Conservation (phyloP, 192 early-diverging fungal species). For the Backusella westeae region DNA sequence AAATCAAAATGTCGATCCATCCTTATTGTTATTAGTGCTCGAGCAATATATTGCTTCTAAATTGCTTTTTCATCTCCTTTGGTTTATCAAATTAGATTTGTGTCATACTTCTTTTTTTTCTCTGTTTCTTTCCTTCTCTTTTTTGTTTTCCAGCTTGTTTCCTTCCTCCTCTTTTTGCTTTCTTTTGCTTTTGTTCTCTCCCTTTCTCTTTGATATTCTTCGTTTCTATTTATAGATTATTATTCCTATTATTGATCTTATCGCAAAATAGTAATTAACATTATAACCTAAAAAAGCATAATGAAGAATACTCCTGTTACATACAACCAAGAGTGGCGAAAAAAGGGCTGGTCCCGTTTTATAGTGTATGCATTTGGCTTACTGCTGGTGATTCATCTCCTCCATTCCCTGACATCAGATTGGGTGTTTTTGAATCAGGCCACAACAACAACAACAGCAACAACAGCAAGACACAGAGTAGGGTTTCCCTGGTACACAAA, state of each 20-base stretch:
- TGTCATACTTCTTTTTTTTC: conserved; percentile 47
- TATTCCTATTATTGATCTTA: not conserved
- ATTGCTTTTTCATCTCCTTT: not conserved
- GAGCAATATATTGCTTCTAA: not conserved
- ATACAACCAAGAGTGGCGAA: not conserved
- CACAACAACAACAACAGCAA: not conserved
- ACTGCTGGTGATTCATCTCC: not conserved
- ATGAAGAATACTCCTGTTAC: not conserved
- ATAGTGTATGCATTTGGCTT: conserved; percentile 11
- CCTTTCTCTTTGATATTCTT: not conserved
- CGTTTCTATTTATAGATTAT: conserved; percentile 16
- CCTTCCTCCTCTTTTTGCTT: conserved; percentile 39
- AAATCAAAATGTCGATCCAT: not conserved
- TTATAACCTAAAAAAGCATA: not conserved
- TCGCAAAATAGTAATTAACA: not conserved
- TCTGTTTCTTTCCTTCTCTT: conserved; percentile 83
- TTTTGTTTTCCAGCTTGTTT: conserved; percentile 82
- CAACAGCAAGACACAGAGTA: not conserved
- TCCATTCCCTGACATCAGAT: not conserved
- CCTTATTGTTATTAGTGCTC: not conserved
- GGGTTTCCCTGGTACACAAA: conserved; percentile 4
- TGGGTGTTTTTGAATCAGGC: not conserved
- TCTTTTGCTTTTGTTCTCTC: conserved; percentile 3
- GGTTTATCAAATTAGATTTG: conserved; percentile 62
- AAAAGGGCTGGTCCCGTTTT: not conserved